Base-by-base conservation (phyloP, 2,329 filamentous ascomycete species). In the Pyricularia pennisetigena region DNA sequence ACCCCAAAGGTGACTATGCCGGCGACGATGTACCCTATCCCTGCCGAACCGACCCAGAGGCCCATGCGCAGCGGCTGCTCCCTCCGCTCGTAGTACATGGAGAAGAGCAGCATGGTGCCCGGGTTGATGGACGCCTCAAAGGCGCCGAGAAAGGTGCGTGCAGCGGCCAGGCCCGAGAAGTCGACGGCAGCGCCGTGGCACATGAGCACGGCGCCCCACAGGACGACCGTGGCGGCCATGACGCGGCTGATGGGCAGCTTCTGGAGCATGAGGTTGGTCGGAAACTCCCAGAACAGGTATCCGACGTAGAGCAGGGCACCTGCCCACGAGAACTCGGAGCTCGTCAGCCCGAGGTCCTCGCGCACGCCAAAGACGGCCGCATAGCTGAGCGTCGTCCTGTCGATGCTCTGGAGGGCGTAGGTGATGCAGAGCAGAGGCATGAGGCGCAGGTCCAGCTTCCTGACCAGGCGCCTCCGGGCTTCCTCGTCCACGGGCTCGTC, bases 221-320 rank as follows among this genome's bases (percentile, higher is more conserved):
- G 49, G 3, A 76, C 67, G 61, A 73, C 71, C 3, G 71, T 71
- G 35, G 64, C 68, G 24, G 68, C 72, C 64, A 79, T 71, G 29
- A 75, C 72, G 65, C 76, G 78, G 24, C 75, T 78, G 23, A 79
- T 72, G 9, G 77, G 77, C 54, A 78, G 74, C 24, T 71, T 72
- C 69, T 78, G 77, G 9, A 78, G 71, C 0, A 78, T 68, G 26
- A 69, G 71, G 29, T 74, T 73, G 26, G 72, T 73, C 16, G 76
- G 77, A 9, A 78, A 75, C 64, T 75, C 76, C 69, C 74, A 75
- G 54, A 77, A 67, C 28, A 79, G 71, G 65, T 79, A 79, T n/a
- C 86, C 88, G 70, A 92, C 87, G 79, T 92, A 92, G 71, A 92
- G 90, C 81, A 87, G 90, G 14, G 88, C 90, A 0, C 87, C 90